Conservation (phyloP, 495 filamentous ascomycete species). For the Aspergillus sclerotioniger region DNA sequence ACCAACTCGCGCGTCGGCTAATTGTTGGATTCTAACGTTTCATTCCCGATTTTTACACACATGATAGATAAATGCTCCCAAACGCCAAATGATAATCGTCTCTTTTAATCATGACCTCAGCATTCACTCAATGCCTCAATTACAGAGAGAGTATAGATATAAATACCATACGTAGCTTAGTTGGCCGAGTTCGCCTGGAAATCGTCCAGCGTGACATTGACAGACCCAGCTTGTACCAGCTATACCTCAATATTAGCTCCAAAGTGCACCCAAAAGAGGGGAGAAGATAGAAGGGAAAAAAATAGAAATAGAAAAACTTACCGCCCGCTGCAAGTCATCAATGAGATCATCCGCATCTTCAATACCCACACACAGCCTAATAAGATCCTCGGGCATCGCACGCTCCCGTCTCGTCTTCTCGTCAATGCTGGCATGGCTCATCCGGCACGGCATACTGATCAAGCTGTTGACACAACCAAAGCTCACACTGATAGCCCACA, state of each 20-base stretch:
- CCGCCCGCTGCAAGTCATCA: constrained; percentile 85
- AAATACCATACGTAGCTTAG: not conserved
- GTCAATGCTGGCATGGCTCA: constrained; percentile 99
- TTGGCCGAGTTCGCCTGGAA: constrained; percentile 51
- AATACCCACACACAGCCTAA: constrained; percentile 92
- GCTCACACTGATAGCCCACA: constrained; percentile 94
- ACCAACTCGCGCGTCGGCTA: not conserved
- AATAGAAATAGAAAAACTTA: constrained; percentile 56
- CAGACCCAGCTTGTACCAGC: constrained; percentile 92
- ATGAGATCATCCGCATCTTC: constrained; percentile 92
- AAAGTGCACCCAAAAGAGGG: constrained; percentile 5
- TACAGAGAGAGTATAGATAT: no score
- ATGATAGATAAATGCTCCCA: not conserved
- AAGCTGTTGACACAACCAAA: constrained; percentile 98
- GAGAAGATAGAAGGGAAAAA: no score
- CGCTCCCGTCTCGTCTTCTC: constrained; percentile 86
- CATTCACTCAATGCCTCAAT: no score
- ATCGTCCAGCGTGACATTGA: constrained; percentile 76
- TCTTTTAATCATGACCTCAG: not conserved
- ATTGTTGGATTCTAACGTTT: no score
- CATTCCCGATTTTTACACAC: no score
- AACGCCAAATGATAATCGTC: not conserved
- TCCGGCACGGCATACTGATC: constrained; percentile 98
- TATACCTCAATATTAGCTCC: constrained; percentile 36
- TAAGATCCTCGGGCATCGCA: constrained; percentile 93